Conservation (phyloP, 306 rosid species). For the Malus orientalis region DNA sequence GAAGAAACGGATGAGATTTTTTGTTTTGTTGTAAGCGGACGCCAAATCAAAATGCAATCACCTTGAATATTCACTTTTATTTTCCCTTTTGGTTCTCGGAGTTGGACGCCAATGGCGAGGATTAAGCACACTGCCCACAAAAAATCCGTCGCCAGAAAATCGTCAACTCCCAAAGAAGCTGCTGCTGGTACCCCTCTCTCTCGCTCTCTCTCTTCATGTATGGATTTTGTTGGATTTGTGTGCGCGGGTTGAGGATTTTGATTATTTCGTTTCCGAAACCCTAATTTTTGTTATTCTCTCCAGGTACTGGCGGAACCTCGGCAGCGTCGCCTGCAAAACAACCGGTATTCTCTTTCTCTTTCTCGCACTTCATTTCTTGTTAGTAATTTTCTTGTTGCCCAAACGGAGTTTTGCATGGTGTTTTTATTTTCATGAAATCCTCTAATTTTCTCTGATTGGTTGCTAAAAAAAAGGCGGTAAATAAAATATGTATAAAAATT, state of each 20-base stretch:
- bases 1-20: too few species aligned
- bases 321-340: slow-evolving; percentile 4
- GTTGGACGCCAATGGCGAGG: too few species aligned
- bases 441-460: background rate
- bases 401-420: background rate
- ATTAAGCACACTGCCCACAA: background rate
- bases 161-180: too few species aligned
- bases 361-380: background rate
- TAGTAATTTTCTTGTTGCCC: background rate
- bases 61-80: background rate
- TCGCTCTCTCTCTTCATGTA: background rate
- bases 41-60: too few species aligned
- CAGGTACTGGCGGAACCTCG: background rate
- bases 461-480: background rate
- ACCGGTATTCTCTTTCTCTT: slow-evolving; percentile 17
- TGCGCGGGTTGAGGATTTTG: background rate
- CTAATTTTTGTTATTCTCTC: slow-evolving; percentile 8
- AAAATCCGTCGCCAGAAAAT: too few species aligned
- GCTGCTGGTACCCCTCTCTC: slow-evolving; percentile 6
- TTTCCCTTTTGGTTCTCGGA: background rate
- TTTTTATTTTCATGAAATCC: background rate
- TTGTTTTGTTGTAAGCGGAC: too few species aligned
- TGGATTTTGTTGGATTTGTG: background rate
- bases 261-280: slow-evolving; percentile 2
- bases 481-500: too few species aligned